Conservation (phyloP, 805 yeast species). For the Pichia manshurica region DNA sequence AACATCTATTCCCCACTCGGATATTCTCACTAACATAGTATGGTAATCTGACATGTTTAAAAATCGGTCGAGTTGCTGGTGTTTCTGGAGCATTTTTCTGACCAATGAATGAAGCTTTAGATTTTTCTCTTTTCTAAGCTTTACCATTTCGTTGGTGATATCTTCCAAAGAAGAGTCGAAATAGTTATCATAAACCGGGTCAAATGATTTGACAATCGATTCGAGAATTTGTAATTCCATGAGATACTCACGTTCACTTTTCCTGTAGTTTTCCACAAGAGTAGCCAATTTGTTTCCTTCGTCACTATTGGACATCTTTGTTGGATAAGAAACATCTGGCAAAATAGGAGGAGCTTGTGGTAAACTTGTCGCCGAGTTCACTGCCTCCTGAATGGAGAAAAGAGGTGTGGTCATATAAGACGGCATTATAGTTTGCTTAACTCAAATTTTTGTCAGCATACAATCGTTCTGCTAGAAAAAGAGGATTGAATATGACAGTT, state of each 20-base stretch:
- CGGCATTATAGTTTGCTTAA: slow-evolving; percentile 9
- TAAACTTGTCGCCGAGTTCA: slow-evolving; percentile 11
- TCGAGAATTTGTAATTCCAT: slow-evolving; percentile 21
- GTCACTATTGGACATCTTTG: background rate
- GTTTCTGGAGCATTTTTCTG: slow-evolving; percentile 16
- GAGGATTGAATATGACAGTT: too few species aligned
- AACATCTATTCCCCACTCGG: slow-evolving; percentile 24
- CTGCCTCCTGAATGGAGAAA: slow-evolving; percentile 21
- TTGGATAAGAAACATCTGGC: background rate
- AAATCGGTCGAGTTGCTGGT: slow-evolving; percentile 15
- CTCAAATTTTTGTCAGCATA: too few species aligned
- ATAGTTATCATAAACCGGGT: slow-evolving; percentile 26
- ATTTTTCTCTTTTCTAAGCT: slow-evolving; percentile 19
- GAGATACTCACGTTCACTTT: slow-evolving; percentile 19
- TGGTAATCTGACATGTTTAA: slow-evolving; percentile 15
- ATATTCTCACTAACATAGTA: slow-evolving; percentile 13
- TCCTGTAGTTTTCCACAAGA: slow-evolving; percentile 13
- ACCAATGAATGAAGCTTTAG: slow-evolving; percentile 16
- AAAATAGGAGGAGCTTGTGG: background rate
- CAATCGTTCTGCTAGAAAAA: too few species aligned
- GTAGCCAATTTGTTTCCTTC: slow-evolving; percentile 3
- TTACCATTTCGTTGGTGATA: slow-evolving; percentile 19
- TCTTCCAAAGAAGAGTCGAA: slow-evolving; percentile 27
- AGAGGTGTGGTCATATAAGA: slow-evolving; percentile 18
- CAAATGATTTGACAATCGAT: slow-evolving; percentile 21